A percentile compares a stretch with the other conserved stretches of the same genome.
phyloP scores from a whole-genome alignment of 2,329 filamentous ascomycete genomes.

The Talaromyces sp. region DNA sequence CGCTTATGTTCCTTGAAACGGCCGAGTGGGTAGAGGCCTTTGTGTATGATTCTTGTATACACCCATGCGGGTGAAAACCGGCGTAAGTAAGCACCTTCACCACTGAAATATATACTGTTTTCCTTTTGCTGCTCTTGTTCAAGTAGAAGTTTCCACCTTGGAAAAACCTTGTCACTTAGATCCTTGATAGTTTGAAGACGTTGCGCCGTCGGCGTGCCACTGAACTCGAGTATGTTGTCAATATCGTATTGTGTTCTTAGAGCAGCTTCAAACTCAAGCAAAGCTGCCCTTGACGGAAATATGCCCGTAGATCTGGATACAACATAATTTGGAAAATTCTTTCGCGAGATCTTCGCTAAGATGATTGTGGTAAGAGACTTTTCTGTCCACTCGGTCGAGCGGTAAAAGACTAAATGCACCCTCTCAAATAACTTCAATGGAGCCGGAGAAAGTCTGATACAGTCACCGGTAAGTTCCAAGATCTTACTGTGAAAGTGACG shows the following conservation, averaged over 20 bases:
- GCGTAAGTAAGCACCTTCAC: constrained; percentile 82
- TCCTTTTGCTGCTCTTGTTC: constrained; percentile 73
- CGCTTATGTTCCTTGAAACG: constrained; percentile 73
- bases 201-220: constrained; percentile 61
- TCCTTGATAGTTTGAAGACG: constrained; percentile 63
- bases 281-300: constrained; percentile 66
- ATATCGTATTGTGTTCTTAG: constrained; percentile 75
- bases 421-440: constrained; percentile 82
- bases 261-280: constrained; percentile 86
- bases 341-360: constrained; percentile 77
- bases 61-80: constrained; percentile 89
- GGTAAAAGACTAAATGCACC: constrained; percentile 92
- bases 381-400: constrained; percentile 94
- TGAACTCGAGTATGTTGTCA: constrained; percentile 76
- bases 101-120: constrained; percentile 67
- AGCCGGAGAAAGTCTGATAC: constrained; percentile 69
- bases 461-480: constrained; percentile 69
- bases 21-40: constrained; percentile 71
- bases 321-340: constrained; percentile 85
- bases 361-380: constrained; percentile 95
- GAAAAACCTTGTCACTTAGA: constrained; percentile 68
- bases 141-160: constrained; percentile 71
- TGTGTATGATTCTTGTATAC: constrained; percentile 89
- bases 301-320: constrained; percentile 87
- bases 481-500: constrained; percentile 74